These are phyloP conservation scores for Limnomonas spitsbergensis DNA, from an alignment of 139 green algal genomes.

Conservation along the genomic window DNA sequence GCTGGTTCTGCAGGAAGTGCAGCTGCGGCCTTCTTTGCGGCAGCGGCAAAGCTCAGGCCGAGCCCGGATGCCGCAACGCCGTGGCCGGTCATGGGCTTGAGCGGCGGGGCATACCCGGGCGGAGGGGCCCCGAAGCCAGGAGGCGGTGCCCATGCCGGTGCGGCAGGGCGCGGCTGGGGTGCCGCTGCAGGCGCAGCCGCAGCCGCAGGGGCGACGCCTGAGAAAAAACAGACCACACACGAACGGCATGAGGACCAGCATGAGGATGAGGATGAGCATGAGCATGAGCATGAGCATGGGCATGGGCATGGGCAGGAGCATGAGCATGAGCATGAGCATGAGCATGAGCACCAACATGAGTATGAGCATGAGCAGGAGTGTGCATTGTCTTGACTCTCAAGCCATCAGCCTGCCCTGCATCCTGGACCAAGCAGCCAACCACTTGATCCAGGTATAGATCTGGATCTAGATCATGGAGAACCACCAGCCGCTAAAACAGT, in stretches of 20 bases:
- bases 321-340: no score
- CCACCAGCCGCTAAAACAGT: no score
- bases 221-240: neutral
- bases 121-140: no score
- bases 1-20: neutral
- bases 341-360: no score
- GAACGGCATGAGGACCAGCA: no score
- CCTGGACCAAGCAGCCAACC: no score
- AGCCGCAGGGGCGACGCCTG: neutral
- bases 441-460: no score
- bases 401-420: no score
- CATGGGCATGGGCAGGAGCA: neutral
- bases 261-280: neutral
- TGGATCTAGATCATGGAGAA: no score
- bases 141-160: no score
- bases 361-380: no score
- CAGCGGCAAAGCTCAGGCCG: neutral
- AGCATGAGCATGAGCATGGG: neutral
- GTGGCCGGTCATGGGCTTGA: neutral
- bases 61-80: neutral
- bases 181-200: neutral
- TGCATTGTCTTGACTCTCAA: no score
- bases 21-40: neutral
- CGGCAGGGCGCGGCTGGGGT: neutral
- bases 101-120: neutral